Conservation (phyloP, 2,329 filamentous ascomycete genomes). For the Fusarium fujikuroi region DNA sequence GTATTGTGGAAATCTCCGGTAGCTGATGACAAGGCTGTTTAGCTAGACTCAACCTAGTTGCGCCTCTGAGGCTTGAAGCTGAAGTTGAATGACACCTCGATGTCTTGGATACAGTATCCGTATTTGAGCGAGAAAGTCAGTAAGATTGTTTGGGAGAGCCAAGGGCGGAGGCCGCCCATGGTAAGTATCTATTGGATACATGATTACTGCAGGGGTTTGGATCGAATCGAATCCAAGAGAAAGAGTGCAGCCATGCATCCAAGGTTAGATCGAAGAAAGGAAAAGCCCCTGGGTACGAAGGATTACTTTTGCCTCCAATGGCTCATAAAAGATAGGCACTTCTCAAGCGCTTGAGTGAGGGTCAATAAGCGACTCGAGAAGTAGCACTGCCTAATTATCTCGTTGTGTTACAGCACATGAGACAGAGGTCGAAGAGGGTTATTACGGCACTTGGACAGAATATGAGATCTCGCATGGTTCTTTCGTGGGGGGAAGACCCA, state of each 20-base stretch:
- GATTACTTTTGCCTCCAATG: not conserved
- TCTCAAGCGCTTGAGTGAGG: constrained; percentile 4
- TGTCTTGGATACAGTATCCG: constrained; percentile 8
- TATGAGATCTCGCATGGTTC: not conserved
- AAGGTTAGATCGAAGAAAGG: constrained; percentile 4
- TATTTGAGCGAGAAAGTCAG: not conserved
- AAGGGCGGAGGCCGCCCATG: constrained; percentile 7
- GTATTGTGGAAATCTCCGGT: constrained; percentile 5
- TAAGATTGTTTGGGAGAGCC: not conserved
- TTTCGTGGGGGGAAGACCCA: constrained; percentile 10
- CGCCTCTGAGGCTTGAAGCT: constrained; percentile 11
- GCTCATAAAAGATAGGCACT: not conserved
- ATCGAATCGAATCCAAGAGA: not conserved
- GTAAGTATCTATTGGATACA: not conserved
- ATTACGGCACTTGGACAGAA: constrained; percentile 4
- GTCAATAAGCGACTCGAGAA: not conserved
- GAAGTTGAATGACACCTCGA: not conserved
- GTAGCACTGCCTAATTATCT: not conserved
- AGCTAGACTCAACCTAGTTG: not conserved
- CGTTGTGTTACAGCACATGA: not conserved
- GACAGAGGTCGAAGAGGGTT: not conserved
- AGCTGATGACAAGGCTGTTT: constrained; percentile 18
- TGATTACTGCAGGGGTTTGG: not conserved
- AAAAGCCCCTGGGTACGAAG: not conserved
- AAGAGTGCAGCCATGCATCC: not conserved